Conservation (phyloP, 2,329 filamentous ascomycete species). For the Aspergillus tanneri region DNA sequence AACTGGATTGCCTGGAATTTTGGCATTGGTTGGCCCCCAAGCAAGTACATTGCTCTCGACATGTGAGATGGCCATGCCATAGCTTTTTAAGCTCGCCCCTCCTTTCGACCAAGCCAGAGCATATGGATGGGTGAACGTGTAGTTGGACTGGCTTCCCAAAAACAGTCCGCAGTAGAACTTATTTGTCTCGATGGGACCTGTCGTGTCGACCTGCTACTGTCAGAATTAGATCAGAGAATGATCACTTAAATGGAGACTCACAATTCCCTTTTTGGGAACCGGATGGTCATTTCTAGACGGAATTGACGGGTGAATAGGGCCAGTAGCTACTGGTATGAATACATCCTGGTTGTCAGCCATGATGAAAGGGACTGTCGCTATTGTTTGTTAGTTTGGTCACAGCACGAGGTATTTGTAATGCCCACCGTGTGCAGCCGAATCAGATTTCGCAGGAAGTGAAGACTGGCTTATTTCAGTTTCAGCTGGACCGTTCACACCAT, state of each 20-base stretch:
- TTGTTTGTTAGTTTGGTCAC: constrained; percentile 3
- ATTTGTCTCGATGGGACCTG: constrained; percentile 46
- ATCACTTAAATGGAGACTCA: constrained; percentile 24
- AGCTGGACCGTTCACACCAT: not conserved
- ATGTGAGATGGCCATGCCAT: constrained; percentile 76
- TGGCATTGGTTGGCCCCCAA: constrained; percentile 58
- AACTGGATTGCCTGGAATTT: constrained; percentile 56
- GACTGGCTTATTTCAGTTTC: not conserved
- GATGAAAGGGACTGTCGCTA: constrained; percentile 5
- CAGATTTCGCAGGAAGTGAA: not conserved
- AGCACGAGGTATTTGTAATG: not conserved
- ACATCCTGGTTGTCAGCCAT: constrained; percentile 41
- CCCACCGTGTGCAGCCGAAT: not conserved
- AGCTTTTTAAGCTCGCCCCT: constrained; percentile 62
- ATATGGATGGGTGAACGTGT: constrained; percentile 75
- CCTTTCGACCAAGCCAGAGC: constrained; percentile 67
- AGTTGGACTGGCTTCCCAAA: constrained; percentile 66
- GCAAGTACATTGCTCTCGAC: constrained; percentile 66
- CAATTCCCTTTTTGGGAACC: constrained; percentile 40
- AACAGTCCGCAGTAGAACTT: constrained; percentile 78
- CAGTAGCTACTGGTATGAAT: constrained; percentile 43
- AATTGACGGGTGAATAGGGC: constrained; percentile 40
- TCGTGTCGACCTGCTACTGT: constrained; percentile 28
- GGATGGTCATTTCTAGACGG: constrained; percentile 43
- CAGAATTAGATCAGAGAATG: constrained; percentile 5